Conservation (phyloP, 192 early-diverging fungal genomes). For the Linnemannia schmuckeri region DNA sequence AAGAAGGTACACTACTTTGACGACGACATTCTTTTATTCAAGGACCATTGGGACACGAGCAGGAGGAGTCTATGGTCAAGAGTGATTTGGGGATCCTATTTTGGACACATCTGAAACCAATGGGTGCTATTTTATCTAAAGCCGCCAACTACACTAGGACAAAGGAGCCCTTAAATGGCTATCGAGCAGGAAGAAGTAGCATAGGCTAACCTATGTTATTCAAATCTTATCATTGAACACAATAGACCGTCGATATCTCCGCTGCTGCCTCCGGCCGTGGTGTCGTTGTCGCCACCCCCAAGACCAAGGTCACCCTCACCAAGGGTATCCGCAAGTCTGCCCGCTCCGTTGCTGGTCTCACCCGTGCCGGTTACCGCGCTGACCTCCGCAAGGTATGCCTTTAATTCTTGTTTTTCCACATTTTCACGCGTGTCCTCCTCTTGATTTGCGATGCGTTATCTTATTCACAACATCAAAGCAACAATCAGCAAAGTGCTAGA, state of each 20-base stretch:
- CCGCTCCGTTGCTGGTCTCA: constrained; percentile 70
- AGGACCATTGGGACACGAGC: too few species aligned
- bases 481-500: constrained; percentile 58
- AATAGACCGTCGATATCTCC: constrained; percentile 71
- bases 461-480: neutral
- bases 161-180: neutral
- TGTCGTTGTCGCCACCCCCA: constrained; percentile 72
- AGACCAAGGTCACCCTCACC: constrained; percentile 70
- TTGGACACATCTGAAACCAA: too few species aligned
- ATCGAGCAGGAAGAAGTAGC: neutral
- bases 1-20: constrained; percentile 66
- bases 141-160: neutral
- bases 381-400: constrained; percentile 74
- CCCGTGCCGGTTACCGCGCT: constrained; percentile 74
- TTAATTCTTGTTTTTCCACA: neutral
- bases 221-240: neutral
- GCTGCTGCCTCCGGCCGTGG: constrained; percentile 70
- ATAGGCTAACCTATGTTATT: neutral
- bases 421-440: neutral
- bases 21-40: too few species aligned
- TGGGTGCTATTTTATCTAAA: too few species aligned
- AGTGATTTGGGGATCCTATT: too few species aligned
- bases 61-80: too few species aligned
- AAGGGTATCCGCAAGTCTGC: constrained; percentile 75
- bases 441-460: neutral